Percentiles rank a stretch among this genome's conserved stretches.
These are phyloP conservation scores for Steccherinum ochraceum DNA, from an alignment of 768 basidiomycete genomes.

Conservation along the genomic window DNA sequence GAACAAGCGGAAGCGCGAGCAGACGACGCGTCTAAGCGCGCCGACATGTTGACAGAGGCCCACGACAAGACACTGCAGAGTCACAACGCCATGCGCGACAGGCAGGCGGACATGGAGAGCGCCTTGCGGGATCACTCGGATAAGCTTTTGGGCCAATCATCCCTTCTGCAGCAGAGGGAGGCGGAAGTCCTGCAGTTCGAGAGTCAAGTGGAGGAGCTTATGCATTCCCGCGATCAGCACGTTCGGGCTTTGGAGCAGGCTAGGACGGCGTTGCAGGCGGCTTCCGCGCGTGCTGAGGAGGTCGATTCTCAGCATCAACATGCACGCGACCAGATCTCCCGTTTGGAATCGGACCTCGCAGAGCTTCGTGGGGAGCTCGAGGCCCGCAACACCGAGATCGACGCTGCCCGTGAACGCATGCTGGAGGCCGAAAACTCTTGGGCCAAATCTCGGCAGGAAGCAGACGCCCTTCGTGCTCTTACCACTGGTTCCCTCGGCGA, in stretches of 20 bases:
- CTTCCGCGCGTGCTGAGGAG: slow-evolving; percentile 73
- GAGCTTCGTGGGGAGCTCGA: slow-evolving; percentile 83
- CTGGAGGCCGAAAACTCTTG: slow-evolving; percentile 85
- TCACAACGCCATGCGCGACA: slow-evolving; percentile 65
- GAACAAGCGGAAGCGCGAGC: slow-evolving; percentile 79
- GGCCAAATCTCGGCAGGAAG: slow-evolving; percentile 89
- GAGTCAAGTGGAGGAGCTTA: slow-evolving; percentile 66
- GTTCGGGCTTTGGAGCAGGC: slow-evolving; percentile 85
- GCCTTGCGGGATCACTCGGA: slow-evolving; percentile 74
- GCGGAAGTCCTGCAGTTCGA: slow-evolving; percentile 65
- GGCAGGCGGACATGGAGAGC: slow-evolving; percentile 51
- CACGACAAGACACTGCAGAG: slow-evolving; percentile 59
- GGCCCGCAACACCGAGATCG: slow-evolving; percentile 64
- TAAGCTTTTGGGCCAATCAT: slow-evolving; percentile 64
- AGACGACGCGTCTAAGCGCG: slow-evolving; percentile 65
- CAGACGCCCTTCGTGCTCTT: slow-evolving; percentile 80
- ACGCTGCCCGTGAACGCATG: slow-evolving; percentile 57
- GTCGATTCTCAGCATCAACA: slow-evolving; percentile 68
- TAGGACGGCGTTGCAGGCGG: slow-evolving; percentile 66
- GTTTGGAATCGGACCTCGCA: slow-evolving; percentile 70
- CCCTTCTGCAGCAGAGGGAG: slow-evolving; percentile 69
- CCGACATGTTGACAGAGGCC: slow-evolving; percentile 64
- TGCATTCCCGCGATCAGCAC: slow-evolving; percentile 72
- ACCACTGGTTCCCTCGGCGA: slow-evolving; percentile 85
- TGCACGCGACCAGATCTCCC: slow-evolving; percentile 59